Conservation (phyloP, 139 green algal species). For the Closterium sp. region DNA sequence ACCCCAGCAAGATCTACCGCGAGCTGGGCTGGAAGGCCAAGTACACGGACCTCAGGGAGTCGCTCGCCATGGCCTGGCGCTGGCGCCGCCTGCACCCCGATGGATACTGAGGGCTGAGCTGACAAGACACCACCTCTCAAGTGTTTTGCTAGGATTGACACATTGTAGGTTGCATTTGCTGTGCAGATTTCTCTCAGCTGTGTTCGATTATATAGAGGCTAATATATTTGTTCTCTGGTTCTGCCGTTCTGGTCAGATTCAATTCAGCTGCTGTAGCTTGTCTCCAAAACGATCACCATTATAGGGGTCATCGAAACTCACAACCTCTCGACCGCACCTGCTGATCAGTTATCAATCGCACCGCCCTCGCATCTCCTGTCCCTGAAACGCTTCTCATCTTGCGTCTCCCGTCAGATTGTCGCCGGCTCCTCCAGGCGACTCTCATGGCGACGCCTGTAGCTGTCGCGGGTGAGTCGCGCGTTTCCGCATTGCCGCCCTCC, state of each 20-base stretch:
- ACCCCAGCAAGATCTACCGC: slow-evolving; percentile 54
- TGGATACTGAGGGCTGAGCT: slow-evolving; percentile 27
- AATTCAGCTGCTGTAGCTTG: background rate
- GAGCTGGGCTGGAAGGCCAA: slow-evolving; percentile 59
- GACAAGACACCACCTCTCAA: too few species aligned
- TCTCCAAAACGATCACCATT: too few species aligned
- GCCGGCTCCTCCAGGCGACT: background rate
- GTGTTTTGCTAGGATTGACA: background rate
- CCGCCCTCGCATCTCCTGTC: too few species aligned
- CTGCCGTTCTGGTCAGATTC: too few species aligned
- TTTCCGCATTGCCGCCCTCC: background rate
- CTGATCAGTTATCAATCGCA: too few species aligned
- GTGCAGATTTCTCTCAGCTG: background rate
- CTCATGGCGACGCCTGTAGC: background rate
- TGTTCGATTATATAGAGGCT: too few species aligned
- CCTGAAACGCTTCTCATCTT: background rate
- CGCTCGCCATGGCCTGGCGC: slow-evolving; percentile 41
- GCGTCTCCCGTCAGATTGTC: background rate
- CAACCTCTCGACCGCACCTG: too few species aligned
- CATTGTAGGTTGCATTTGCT: background rate
- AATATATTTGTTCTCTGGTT: too few species aligned
- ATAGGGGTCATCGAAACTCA: too few species aligned
- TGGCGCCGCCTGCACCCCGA: slow-evolving; percentile 33
- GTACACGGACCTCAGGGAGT: slow-evolving; percentile 54
- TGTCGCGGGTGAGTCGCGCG: background rate